These are phyloP conservation scores for Cnidoscolus chayamansa DNA, from an alignment of 441 rosid species.

Conservation along the genomic window DNA sequence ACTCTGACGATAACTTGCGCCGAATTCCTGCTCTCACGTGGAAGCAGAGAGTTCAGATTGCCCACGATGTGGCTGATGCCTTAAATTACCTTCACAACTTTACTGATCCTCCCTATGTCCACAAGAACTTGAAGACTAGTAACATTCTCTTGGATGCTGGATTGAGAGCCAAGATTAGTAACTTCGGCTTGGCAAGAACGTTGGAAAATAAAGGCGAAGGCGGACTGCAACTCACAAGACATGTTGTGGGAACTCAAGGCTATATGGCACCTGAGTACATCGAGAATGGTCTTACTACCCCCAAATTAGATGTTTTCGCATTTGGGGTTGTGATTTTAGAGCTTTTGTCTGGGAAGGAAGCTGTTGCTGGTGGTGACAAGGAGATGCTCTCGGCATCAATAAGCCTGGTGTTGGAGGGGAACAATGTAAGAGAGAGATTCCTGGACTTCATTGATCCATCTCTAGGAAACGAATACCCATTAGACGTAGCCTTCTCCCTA, in stretches of 20 bases:
- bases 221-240: conserved; percentile 63
- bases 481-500: conserved; percentile 73
- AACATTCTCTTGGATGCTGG: conserved; percentile 72
- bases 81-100: conserved; percentile 77
- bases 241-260: conserved; percentile 80
- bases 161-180: conserved; percentile 68
- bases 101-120: conserved; percentile 65
- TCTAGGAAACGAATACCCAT: conserved; percentile 57
- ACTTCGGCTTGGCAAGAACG: conserved; percentile 74
- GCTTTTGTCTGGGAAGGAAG: conserved; percentile 74
- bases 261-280: conserved; percentile 88
- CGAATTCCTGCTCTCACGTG: conserved; percentile 39
- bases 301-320: conserved; percentile 73
- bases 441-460: conserved; percentile 57
- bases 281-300: conserved; percentile 75
- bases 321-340: conserved; percentile 78
- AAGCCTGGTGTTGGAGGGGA: conserved; percentile 56
- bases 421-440: conserved; percentile 62
- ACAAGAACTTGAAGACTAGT: conserved; percentile 74
- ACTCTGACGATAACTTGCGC: conserved; percentile 19
- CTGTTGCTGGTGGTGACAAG: conserved; percentile 36
- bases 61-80: conserved; percentile 65
- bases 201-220: conserved; percentile 39
- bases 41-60: conserved; percentile 82
- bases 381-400: conserved; percentile 48